Evolutionary conservation across 495 filamentous ascomycete genomes (phyloP), one percentile per base, ranked within the genome.

Genomic region (Trichodelitschia bisporula): DNA sequence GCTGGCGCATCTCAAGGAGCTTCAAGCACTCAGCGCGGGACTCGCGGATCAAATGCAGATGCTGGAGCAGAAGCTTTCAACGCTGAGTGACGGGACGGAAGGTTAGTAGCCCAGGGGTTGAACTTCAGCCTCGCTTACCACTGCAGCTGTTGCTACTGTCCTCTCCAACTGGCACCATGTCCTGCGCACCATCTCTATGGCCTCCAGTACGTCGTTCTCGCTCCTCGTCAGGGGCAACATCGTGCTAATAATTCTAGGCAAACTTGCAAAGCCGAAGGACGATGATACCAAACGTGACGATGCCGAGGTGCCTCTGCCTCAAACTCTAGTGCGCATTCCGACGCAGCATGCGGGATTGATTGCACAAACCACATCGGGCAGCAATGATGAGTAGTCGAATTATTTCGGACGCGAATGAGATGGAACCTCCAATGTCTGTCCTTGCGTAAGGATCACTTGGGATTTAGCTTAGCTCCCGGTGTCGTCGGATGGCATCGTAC

Each of bases 81-180:
- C 82, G 12, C 57, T 97, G 34, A 76, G 78, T 16, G 75, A 89
- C 49, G 86, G 86, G 25, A 91, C 86, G 19, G 79, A 95, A 73
- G 79, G 80, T 83, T 37, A 13, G 34, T 82, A n/a, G n/a, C n/a
- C n/a, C n/a, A n/a, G n/a, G n/a, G n/a, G n/a, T n/a, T n/a, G n/a
- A n/a, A n/a, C n/a, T n/a, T n/a, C n/a, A n/a, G n/a, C n/a, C n/a
- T n/a, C n/a, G n/a, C n/a, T n/a, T n/a, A 23, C 40, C 27, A 33
- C 17, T 36, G 29, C 45, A 86, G 84, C 80, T 40, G 80, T 97
- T 45, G 86, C 86, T 28, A 67, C 71, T 28, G 86, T 97, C 12
- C 54, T 97, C 37, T 65, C 76, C 28, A 97, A 97, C 50, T 97
- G 86, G 86, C 75, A 91, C 42, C 89, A 82, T 47, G 83, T 97